These are phyloP conservation scores for Osmanthus fragrans DNA, from an alignment of 257 asterid genomes.

Conservation along the genomic window DNA sequence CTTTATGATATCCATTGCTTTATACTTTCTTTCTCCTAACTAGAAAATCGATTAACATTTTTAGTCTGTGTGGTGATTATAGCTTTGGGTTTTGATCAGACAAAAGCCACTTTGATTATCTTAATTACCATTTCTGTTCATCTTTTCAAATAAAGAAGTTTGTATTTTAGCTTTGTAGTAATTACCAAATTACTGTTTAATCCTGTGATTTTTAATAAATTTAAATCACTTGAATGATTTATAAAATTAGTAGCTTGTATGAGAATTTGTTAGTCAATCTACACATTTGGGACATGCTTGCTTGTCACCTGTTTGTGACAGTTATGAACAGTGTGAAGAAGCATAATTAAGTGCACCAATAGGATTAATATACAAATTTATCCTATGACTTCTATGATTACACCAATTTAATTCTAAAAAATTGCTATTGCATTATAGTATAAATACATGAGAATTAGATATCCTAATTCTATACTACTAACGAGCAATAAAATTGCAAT, in stretches of 20 bases:
- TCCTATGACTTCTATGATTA: background rate
- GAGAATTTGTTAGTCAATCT: constrained; percentile 1
- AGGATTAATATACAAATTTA: background rate
- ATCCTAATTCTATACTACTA: too few relatives aligned
- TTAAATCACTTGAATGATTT: too few relatives aligned
- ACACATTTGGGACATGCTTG: background rate
- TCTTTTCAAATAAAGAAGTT: background rate
- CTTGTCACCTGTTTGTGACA: background rate
- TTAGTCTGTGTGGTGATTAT: background rate
- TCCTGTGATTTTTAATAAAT: too few relatives aligned
- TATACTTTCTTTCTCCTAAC: background rate
- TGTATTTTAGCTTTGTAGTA: too few relatives aligned
- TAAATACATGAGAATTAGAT: too few relatives aligned
- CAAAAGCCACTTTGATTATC: background rate
- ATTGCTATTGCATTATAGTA: too few relatives aligned
- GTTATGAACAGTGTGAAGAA: background rate
- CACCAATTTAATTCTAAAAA: background rate
- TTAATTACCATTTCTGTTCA: background rate
- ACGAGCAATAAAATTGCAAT: too few relatives aligned
- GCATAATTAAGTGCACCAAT: background rate
- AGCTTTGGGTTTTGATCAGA: background rate
- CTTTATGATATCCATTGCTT: constrained; percentile 7
- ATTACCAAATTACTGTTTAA: too few relatives aligned
- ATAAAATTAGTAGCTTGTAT: constrained; percentile 3
- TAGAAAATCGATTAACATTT: background rate